Conservation (phyloP, 106 monocot genomes). For the Allium sativum region DNA sequence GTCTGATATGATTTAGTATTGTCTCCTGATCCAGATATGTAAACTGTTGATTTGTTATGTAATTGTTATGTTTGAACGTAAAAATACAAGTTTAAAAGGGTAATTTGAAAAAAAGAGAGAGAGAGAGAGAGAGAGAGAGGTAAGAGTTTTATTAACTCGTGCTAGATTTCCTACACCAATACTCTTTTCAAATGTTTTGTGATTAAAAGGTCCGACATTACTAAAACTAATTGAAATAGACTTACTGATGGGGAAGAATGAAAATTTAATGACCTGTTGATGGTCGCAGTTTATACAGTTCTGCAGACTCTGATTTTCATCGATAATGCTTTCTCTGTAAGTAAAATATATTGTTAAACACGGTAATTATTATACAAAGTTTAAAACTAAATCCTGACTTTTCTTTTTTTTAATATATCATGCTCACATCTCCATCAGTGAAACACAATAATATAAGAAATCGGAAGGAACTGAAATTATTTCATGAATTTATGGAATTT, state of each 20-base stretch:
- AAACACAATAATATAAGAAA: no score
- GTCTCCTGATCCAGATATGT: not conserved
- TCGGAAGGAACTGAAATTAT: no score
- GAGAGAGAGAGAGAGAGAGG: not conserved
- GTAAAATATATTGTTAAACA: not conserved
- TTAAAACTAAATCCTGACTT: no score
- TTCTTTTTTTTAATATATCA: no score
- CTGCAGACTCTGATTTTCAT: not conserved
- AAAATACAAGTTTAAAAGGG: not conserved
- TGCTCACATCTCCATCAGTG: no score
- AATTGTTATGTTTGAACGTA: not conserved
- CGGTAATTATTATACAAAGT: no score
- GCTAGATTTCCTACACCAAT: no score
- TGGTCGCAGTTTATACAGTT: not conserved
- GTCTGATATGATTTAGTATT: not conserved
- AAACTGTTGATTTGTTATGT: not conserved
- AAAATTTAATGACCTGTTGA: conserved; percentile 1
- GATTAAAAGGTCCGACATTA: not conserved
- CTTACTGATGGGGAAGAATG: not conserved
- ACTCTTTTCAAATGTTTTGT: no score
- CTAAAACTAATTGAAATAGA: not conserved
- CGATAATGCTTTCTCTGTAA: not conserved
- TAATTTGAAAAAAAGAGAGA: not conserved
- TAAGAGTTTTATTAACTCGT: not conserved
- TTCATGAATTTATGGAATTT: no score